A percentile compares a stretch with the other conserved stretches of the same genome.
Conservation (phyloP, 2,329 filamentous ascomycete species). For the Sclerotiophoma versabilis region DNA sequence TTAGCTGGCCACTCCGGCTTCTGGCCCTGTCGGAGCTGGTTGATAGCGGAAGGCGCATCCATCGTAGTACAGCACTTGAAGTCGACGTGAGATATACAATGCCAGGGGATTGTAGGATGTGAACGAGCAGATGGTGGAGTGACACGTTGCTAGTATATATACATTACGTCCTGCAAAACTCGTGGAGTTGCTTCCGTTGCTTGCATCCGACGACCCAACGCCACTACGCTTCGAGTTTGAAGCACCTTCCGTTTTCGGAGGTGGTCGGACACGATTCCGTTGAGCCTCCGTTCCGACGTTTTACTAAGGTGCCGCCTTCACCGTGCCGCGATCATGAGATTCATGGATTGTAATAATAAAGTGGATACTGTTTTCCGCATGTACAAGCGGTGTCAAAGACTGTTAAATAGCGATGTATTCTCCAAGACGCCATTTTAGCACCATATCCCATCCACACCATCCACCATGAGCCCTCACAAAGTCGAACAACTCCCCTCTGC, state of each 20-base stretch:
- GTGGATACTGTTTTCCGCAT: conserved; percentile 11
- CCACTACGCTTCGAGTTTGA: conserved; percentile 1
- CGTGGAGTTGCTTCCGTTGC: conserved; percentile 14
- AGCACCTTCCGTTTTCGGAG: conserved; percentile 28
- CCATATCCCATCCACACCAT: not conserved
- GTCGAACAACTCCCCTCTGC: conserved; percentile 31
- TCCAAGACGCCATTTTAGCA: not conserved
- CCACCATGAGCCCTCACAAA: conserved; percentile 40
- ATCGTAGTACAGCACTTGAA: conserved; percentile 25
- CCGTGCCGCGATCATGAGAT: conserved; percentile 16
- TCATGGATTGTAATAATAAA: conserved; percentile 5
- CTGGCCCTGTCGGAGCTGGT: conserved; percentile 37
- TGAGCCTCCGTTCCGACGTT: conserved; percentile 8
- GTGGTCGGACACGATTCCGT: not conserved
- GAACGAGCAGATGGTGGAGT: conserved; percentile 2
- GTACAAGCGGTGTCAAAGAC: conserved; percentile 31
- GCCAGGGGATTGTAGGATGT: not conserved
- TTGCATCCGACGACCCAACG: conserved; percentile 9
- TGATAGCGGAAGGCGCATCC: conserved; percentile 33
- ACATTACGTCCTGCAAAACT: conserved; percentile 23
- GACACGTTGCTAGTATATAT: conserved; percentile 17
- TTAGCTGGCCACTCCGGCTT: conserved; percentile 38
- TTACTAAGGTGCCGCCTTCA: conserved; percentile 7
- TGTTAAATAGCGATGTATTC: conserved; percentile 14
- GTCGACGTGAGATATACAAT: not conserved